Base-by-base conservation (phyloP, 345 rosid genomes). In the Psidium friedrichsthalianum region DNA sequence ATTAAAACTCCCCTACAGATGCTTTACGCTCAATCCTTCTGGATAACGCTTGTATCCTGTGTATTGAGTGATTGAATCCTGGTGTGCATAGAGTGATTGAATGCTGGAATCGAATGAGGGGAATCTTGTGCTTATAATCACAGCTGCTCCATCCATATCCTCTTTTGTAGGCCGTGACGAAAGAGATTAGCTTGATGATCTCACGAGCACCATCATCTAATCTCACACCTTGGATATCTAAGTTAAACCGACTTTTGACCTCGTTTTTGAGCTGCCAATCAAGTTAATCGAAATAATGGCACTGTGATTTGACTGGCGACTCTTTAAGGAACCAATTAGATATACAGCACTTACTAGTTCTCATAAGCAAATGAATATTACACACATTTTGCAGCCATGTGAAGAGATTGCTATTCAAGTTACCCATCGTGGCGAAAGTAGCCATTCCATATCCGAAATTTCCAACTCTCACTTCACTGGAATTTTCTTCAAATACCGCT, bases 251-350 rank as follows among this genome's bases (percentile, higher is more conserved):
- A 4, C 76, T 16, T 18, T 16, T 8, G 44, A 64, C 24, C 24
- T 8, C 1, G 0, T 32, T 3, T 18, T 69, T 0, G 24, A 69
- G 24, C 44, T 8, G 11, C 20, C 13, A 0, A 69, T 0, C 9
- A 32, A 69, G 13, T 40, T 32, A 32, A 32, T 64, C 3, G 44
- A 32, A 16, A 32, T 8, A 16, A 69, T 32, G 0, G n/a, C 22
- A 21, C 8, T 14, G 54, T 52, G 54, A 52, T 52, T 52, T 15
- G 24, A 29, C 2, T 1, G 0, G 4, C 0, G 2, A 18, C 1
- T 5, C 0, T 3, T 69, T 32, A 32, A 8, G 16, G 47, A 16
- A 69, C 47, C 1, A 32, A 69, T 69, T 18, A 16, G 11, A 1
- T 32, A 32, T 16, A 20, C 24, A 7, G 8, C 20, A 32, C 10